phyloP scores from a whole-genome alignment of 768 basidiomycete species.

The Tylopilus plumbeoviolaceoides region DNA sequence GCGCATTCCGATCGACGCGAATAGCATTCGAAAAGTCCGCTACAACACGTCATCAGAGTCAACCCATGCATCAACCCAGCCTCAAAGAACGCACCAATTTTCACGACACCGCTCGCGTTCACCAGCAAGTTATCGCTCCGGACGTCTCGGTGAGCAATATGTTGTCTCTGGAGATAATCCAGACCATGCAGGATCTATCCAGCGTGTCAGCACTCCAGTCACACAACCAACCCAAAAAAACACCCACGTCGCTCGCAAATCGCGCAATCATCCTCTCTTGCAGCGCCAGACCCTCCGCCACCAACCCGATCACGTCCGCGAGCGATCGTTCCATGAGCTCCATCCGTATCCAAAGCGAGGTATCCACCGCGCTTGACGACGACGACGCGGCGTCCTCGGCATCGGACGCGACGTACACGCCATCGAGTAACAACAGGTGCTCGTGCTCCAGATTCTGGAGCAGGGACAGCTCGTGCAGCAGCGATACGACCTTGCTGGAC shows the following conservation, averaged over 20 bases:
- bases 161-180: slow-evolving; percentile 57
- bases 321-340: slow-evolving; percentile 87
- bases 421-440: slow-evolving; percentile 65
- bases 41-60: slow-evolving; percentile 23
- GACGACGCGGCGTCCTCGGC: slow-evolving; percentile 2
- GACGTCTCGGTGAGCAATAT: slow-evolving; percentile 79
- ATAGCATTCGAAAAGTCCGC: slow-evolving; percentile 83
- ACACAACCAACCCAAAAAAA: no score
- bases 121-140: slow-evolving; percentile 81
- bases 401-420: slow-evolving; percentile 58
- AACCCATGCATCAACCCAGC: not conserved
- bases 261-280: slow-evolving; percentile 68
- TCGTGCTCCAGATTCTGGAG: slow-evolving; percentile 56
- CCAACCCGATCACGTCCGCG: slow-evolving; percentile 72
- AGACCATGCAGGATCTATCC: slow-evolving; percentile 61
- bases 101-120: slow-evolving; percentile 64
- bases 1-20: slow-evolving; percentile 47
- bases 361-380: slow-evolving; percentile 32
- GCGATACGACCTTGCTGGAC: slow-evolving; percentile 58
- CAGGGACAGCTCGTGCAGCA: slow-evolving; percentile 57
- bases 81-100: slow-evolving; percentile 56
- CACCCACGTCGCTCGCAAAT: slow-evolving; percentile 73
- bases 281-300: slow-evolving; percentile 56
- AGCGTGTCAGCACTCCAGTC: slow-evolving; percentile 5
- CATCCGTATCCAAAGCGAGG: slow-evolving; percentile 82